A percentile compares a stretch with the other conserved stretches of the same genome.
Evolutionary conservation across 768 basidiomycete genomes (phyloP).

Genomic region (Boletus fagicola): DNA sequence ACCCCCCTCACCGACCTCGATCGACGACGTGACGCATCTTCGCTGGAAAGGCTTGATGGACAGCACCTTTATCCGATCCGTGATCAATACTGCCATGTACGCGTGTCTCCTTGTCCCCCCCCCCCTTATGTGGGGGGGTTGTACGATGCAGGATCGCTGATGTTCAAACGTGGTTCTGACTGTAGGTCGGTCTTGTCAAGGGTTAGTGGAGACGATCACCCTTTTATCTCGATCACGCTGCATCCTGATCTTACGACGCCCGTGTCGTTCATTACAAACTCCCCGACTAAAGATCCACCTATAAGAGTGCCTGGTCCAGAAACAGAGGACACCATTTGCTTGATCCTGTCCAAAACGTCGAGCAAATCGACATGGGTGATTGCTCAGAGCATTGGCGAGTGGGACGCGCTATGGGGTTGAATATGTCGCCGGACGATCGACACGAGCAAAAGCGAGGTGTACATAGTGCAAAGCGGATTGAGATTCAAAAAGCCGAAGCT

Average conservation of each 20-base stretch:
- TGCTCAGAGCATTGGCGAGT: conserved; percentile 43
- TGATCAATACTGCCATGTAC: conserved; percentile 46
- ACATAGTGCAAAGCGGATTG: conserved; percentile 41
- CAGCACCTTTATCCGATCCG: conserved; percentile 48
- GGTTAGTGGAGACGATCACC: conserved; percentile 4
- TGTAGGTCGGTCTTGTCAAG: conserved; percentile 9
- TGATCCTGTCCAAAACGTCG: conserved; percentile 35
- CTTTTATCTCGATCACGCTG: conserved; percentile 20
- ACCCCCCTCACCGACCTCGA: conserved; percentile 42
- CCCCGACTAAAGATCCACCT: conserved; percentile 28
- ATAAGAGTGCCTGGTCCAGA: conserved; percentile 44
- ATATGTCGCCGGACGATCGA: too few relatives aligned
- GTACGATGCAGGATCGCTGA: neutral
- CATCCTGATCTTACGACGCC: conserved; percentile 47
- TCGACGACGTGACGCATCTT: conserved; percentile 52
- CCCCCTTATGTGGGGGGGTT: neutral
- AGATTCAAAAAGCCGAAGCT: conserved; percentile 14
- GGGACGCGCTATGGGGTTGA: conserved; percentile 44
- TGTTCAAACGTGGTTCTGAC: neutral
- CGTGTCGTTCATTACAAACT: conserved; percentile 47
- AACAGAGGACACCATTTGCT: conserved; percentile 53
- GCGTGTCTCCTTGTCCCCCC: neutral
- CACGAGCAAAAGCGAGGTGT: conserved; percentile 29
- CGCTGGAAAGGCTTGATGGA: conserved; percentile 61
- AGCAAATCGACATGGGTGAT: conserved; percentile 39